A percentile compares a stretch with the other conserved stretches of the same genome.
These are phyloP conservation scores for Aspergillus nidulans DNA, from an alignment of 495 filamentous ascomycete species.

Conservation along the genomic window DNA sequence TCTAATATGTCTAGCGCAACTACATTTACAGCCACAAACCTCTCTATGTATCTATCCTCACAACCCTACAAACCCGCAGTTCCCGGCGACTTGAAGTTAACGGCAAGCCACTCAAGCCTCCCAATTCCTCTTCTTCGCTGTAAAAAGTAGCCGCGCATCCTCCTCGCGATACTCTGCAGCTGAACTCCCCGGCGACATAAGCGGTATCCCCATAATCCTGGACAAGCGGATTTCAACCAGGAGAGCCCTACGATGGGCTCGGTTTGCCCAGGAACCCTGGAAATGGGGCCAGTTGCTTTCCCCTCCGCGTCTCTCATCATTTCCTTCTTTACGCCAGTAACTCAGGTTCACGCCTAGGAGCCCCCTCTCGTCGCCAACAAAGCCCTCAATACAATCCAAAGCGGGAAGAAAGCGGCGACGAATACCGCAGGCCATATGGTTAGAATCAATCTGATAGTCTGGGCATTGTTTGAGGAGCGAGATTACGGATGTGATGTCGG, in stretches of 20 bases:
- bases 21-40: no score
- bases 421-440: conserved; percentile 75
- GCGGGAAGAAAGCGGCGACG: conserved; percentile 62
- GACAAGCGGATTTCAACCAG: conserved; percentile 31
- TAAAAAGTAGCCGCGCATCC: conserved; percentile 36
- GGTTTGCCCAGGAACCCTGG: conserved; percentile 25
- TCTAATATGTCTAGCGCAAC: not conserved
- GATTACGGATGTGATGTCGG: conserved; percentile 50
- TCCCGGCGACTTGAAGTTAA: not conserved
- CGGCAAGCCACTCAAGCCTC: conserved; percentile 21
- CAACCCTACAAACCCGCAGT: not conserved
- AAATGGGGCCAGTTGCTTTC: conserved; percentile 7
- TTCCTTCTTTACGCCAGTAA: conserved; percentile 9
- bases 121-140: conserved; percentile 39
- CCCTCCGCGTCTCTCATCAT: not conserved
- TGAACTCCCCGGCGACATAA: conserved; percentile 4
- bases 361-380: conserved; percentile 64
- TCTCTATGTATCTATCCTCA: no score
- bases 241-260: conserved; percentile 19
- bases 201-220: conserved; percentile 25
- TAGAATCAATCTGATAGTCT: conserved; percentile 71
- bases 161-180: conserved; percentile 23
- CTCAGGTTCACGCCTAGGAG: conserved; percentile 62
- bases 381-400: conserved; percentile 60
- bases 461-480: conserved; percentile 58